Percentiles rank a stretch among this genome's conserved stretches.
Conservation (phyloP, 2,329 filamentous ascomycete genomes). For the Neopestalotiopsis sp. region DNA sequence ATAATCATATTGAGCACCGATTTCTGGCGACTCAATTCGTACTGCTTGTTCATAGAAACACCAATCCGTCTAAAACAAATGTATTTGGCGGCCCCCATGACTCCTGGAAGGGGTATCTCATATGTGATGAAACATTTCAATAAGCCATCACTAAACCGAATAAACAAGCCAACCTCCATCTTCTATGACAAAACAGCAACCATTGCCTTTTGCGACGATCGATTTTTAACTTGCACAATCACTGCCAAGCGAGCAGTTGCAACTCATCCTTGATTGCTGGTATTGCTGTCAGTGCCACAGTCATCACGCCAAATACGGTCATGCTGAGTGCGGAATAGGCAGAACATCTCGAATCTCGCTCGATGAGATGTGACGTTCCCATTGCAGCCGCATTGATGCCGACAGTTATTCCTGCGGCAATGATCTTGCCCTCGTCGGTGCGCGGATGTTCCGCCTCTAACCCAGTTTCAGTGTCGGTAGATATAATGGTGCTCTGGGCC, state of each 20-base stretch:
- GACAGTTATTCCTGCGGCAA: conserved; percentile 58
- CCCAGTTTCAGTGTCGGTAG: not conserved
- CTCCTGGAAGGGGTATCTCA: not conserved
- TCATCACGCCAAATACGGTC: conserved; percentile 62
- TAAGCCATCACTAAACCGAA: not conserved
- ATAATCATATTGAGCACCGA: no score
- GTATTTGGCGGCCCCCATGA: not conserved
- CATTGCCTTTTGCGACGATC: no score
- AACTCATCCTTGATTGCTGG: conserved; percentile 45
- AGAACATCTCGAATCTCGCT: conserved; percentile 56
- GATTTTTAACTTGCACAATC: not conserved
- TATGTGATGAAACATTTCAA: not conserved
- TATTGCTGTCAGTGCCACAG: conserved; percentile 58
- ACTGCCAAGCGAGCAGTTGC: conserved; percentile 22
- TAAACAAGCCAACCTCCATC: not conserved
- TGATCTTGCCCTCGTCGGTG: conserved; percentile 36
- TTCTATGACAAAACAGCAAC: no score
- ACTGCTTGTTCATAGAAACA: no score
- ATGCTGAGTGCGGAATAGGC: conserved; percentile 63
- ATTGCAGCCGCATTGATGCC: conserved; percentile 66
- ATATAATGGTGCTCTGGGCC: not conserved
- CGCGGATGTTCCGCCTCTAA: not conserved
- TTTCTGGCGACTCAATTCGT: no score
- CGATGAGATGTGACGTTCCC: conserved; percentile 64
- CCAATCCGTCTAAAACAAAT: not conserved